phyloP scores from a whole-genome alignment of 306 rosid genomes.

The Glycine tomentella region DNA sequence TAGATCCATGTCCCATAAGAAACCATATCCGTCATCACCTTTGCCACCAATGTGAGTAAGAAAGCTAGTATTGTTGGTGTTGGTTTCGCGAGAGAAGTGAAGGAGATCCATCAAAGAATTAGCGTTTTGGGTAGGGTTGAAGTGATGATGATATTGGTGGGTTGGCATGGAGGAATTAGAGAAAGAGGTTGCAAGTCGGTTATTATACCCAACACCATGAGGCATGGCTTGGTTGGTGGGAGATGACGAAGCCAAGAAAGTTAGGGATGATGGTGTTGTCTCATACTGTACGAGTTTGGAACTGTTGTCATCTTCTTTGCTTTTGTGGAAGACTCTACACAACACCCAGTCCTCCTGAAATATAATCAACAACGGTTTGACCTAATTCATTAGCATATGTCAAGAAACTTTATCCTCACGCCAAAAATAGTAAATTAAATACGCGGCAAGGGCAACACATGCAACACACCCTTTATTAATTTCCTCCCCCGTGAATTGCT shows the following conservation, averaged over 20 bases:
- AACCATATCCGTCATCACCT: constrained; percentile 67
- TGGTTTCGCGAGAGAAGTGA: constrained; percentile 59
- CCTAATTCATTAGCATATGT: constrained; percentile 30
- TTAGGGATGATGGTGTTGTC: constrained; percentile 47
- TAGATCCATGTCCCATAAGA: constrained; percentile 83
- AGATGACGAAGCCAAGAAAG: constrained; percentile 51
- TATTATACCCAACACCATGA: constrained; percentile 50
- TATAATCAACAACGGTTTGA: constrained; percentile 32
- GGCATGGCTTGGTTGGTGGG: constrained; percentile 55
- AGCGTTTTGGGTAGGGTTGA: constrained; percentile 40
- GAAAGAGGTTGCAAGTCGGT: constrained; percentile 52
- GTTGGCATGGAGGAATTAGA: constrained; percentile 55
- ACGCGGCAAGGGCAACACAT: no score
- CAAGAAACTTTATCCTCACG: constrained; percentile 41
- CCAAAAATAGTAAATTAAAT: constrained; percentile 7
- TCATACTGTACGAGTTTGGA: constrained; percentile 46
- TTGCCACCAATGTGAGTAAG: constrained; percentile 50
- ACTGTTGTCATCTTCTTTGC: constrained; percentile 61
- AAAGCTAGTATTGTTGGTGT: constrained; percentile 22
- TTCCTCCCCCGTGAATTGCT: no score
- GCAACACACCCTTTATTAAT: no score
- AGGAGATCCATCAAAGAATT: constrained; percentile 62
- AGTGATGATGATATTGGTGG: constrained; percentile 39
- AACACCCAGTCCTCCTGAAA: constrained; percentile 98
- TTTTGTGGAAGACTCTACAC: constrained; percentile 91